Evolutionary conservation across 1,284 basidiomycete species (phyloP).

Genomic region (Naganishia sp.): DNA sequence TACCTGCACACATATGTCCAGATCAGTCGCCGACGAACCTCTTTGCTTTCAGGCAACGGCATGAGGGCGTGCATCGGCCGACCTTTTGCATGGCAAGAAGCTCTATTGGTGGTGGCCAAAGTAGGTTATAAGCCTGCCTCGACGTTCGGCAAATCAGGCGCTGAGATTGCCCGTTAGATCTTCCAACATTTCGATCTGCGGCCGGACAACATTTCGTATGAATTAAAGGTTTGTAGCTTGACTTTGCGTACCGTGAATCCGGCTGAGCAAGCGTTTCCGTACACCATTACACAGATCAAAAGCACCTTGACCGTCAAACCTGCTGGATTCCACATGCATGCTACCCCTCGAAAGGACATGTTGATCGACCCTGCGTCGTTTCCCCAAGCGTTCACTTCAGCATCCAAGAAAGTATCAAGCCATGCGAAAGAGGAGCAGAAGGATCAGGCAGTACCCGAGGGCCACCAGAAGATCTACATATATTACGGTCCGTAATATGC

Average conservation of each 20-base stretch:
- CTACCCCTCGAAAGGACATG: constrained; percentile 48
- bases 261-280: not conserved
- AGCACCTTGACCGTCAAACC: constrained; percentile 60
- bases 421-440: not conserved
- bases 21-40: constrained; percentile 14
- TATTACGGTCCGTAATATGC: constrained; percentile 20
- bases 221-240: constrained; percentile 40
- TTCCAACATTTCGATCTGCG: constrained; percentile 58
- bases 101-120: constrained; percentile 55
- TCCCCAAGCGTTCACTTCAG: not conserved
- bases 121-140: not conserved
- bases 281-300: constrained; percentile 45
- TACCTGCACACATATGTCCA: not conserved
- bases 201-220: constrained; percentile 56
- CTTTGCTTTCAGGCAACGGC: constrained; percentile 38
- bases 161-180: constrained; percentile 35
- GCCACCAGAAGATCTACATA: constrained; percentile 35
- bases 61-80: constrained; percentile 51
- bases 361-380: constrained; percentile 29
- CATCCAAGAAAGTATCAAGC: not conserved
- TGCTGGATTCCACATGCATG: constrained; percentile 55
- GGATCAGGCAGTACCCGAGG: not conserved
- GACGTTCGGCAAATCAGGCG: too few relatives aligned
- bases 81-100: constrained; percentile 60
- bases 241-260: not conserved